Evolutionary conservation across 139 green algal species (phyloP).

Genomic region (Astrephomene gubernaculifera): DNA sequence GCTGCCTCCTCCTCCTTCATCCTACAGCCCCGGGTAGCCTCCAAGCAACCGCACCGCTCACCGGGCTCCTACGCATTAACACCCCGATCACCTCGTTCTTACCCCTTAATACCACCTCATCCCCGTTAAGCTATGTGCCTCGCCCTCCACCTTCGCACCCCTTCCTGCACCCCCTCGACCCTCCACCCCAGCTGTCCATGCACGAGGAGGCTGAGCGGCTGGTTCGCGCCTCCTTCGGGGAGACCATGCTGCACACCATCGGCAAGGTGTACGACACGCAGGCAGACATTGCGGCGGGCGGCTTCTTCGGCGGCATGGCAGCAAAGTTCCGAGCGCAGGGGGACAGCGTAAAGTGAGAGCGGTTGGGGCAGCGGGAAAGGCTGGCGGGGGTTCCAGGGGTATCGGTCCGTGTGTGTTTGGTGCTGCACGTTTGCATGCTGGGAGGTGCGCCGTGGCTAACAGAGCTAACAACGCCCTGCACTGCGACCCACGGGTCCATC

Average conservation of each 20-base stretch:
- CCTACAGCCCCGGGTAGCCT: too few relatives aligned
- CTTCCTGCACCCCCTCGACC: background rate
- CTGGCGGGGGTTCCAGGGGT: background rate
- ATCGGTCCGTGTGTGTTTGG: background rate
- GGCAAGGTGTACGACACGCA: slow-evolving; percentile 86
- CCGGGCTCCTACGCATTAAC: too few relatives aligned
- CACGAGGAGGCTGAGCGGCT: slow-evolving; percentile 71
- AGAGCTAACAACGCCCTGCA: background rate
- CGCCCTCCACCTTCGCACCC: too few relatives aligned
- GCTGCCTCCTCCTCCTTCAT: too few relatives aligned
- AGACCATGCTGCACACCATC: slow-evolving; percentile 87
- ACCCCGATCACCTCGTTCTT: too few relatives aligned
- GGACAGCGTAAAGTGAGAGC: slow-evolving; percentile 72
- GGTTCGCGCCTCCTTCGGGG: slow-evolving; percentile 80
- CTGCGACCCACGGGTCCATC: background rate
- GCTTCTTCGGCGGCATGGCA: slow-evolving; percentile 69
- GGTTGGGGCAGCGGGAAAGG: background rate
- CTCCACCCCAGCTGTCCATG: slow-evolving; percentile 54
- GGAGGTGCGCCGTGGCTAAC: too few relatives aligned
- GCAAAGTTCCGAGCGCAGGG: slow-evolving; percentile 65
- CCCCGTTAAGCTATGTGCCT: too few relatives aligned
- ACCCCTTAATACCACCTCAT: too few relatives aligned
- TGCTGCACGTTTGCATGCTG: background rate
- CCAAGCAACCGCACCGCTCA: too few relatives aligned
- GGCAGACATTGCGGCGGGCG: slow-evolving; percentile 77